Conservation (phyloP, 225 moss, liverwort and hornwort genomes). For the Marchantia polymorpha region DNA sequence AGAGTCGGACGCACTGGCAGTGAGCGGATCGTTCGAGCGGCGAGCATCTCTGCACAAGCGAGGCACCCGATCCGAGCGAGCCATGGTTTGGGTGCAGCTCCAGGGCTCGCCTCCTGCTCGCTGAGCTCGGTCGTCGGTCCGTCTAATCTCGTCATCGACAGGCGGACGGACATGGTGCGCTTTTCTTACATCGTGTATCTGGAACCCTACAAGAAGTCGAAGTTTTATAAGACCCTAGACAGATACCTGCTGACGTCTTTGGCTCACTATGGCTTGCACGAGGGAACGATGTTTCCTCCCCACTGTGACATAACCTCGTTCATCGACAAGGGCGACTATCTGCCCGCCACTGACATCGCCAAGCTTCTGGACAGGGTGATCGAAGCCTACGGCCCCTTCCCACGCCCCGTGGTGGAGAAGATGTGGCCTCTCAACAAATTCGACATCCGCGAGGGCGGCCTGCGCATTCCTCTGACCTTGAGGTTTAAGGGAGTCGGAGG, state of each 20-base stretch:
- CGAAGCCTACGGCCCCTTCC: conserved; percentile 32
- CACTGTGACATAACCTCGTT: conserved; percentile 42
- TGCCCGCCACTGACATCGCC: conserved; percentile 30
- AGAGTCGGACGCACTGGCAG: neutral
- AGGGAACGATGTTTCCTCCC: conserved; percentile 46
- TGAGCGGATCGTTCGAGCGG: neutral
- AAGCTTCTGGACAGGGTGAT: conserved; percentile 29
- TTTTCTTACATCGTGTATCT: conserved; percentile 36
- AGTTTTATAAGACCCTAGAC: conserved; percentile 42
- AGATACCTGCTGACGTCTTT: conserved; percentile 38
- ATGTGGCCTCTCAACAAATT: conserved; percentile 24
- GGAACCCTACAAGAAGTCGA: conserved; percentile 39
- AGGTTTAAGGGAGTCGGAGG: conserved; percentile 31
- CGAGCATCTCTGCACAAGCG: neutral
- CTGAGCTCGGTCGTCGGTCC: neutral
- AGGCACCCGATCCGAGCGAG: no score
- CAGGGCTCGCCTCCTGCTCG: no score
- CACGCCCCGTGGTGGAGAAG: conserved; percentile 33
- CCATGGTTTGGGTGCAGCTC: neutral
- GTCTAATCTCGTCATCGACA: neutral
- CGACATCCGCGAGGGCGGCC: conserved; percentile 21
- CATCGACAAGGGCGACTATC: conserved; percentile 41
- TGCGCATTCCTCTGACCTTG: conserved; percentile 36
- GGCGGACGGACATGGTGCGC: conserved; percentile 18
- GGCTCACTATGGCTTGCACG: conserved; percentile 41